Evolutionary conservation across 805 yeast species (phyloP).

Genomic region (Candida yuanshanica): DNA sequence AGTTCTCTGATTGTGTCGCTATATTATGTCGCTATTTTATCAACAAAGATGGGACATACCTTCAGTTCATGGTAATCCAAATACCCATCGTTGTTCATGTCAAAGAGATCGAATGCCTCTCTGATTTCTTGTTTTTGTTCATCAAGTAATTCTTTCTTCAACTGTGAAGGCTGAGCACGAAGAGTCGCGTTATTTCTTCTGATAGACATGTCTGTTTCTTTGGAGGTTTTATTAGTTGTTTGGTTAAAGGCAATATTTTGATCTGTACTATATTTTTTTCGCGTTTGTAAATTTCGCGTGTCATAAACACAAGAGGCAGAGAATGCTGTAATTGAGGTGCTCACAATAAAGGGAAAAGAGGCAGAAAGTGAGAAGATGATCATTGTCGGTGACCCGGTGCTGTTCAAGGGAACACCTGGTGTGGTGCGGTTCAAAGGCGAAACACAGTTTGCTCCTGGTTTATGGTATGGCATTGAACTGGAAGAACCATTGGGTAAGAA

Average conservation of each 20-base stretch:
- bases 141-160: constrained; percentile 63
- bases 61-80: constrained; percentile 90
- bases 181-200: neutral
- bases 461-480: constrained; percentile 80
- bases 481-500: constrained; percentile 77
- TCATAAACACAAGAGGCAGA: neutral
- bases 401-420: constrained; percentile 30
- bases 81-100: constrained; percentile 85
- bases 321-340: neutral
- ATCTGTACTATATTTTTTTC: too few relatives aligned
- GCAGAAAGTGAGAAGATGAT: constrained; percentile 4
- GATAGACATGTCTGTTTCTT: constrained; percentile 13
- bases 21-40: too few relatives aligned
- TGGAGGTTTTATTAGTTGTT: constrained; percentile 1
- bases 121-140: constrained; percentile 89
- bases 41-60: too few relatives aligned
- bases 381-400: constrained; percentile 12
- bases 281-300: neutral
- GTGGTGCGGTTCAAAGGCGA: constrained; percentile 43
- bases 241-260: neutral
- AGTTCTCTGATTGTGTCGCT: too few relatives aligned
- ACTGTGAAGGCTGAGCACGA: constrained; percentile 27
- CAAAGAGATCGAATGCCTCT: constrained; percentile 89
- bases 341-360: neutral
- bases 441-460: constrained; percentile 55